Evolutionary conservation across 2,329 filamentous ascomycete species (phyloP).

Genomic region (Xylaria sp.): DNA sequence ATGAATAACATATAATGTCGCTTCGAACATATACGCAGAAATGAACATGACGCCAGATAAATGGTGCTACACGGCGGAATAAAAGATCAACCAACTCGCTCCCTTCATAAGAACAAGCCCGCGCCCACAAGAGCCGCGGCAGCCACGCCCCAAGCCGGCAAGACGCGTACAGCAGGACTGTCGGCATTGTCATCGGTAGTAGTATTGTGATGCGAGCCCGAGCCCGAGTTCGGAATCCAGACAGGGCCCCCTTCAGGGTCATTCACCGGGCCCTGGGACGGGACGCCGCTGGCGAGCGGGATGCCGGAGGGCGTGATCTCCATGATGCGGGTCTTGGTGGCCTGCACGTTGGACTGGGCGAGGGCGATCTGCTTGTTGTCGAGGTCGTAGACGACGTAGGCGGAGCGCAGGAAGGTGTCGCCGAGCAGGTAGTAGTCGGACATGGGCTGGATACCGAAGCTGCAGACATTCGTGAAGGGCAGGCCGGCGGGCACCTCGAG

Average conservation of each 20-base stretch:
- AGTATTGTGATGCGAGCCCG: slow-evolving; percentile 5
- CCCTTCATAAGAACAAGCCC: slow-evolving; percentile 18
- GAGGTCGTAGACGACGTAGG: slow-evolving; percentile 53
- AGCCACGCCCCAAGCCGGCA: slow-evolving; percentile 24
- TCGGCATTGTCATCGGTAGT: slow-evolving; percentile 4
- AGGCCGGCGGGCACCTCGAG: slow-evolving; percentile 25
- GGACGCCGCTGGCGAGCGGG: slow-evolving; percentile 42
- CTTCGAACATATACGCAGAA: no score
- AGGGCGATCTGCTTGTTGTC: slow-evolving; percentile 46
- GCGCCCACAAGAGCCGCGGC: slow-evolving; percentile 18
- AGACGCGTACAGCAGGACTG: slow-evolving; percentile 19
- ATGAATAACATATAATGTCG: no score
- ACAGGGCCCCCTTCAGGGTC: no score
- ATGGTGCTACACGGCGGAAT: no score
- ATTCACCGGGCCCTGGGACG: slow-evolving; percentile 30
- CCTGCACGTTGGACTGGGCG: slow-evolving; percentile 49
- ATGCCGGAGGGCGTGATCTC: slow-evolving; percentile 41
- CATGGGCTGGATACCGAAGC: slow-evolving; percentile 48
- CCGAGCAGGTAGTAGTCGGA: slow-evolving; percentile 40
- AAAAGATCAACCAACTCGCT: no score
- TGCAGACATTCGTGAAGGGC: slow-evolving; percentile 43
- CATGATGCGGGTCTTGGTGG: slow-evolving; percentile 40
- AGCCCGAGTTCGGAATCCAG: not conserved
- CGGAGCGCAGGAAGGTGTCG: slow-evolving; percentile 43
- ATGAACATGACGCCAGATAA: no score